Evolutionary conservation across 2,329 filamentous ascomycete species (phyloP), one percentile per base, ranked within the genome.

Genomic region (Byssochlamys sp.): DNA sequence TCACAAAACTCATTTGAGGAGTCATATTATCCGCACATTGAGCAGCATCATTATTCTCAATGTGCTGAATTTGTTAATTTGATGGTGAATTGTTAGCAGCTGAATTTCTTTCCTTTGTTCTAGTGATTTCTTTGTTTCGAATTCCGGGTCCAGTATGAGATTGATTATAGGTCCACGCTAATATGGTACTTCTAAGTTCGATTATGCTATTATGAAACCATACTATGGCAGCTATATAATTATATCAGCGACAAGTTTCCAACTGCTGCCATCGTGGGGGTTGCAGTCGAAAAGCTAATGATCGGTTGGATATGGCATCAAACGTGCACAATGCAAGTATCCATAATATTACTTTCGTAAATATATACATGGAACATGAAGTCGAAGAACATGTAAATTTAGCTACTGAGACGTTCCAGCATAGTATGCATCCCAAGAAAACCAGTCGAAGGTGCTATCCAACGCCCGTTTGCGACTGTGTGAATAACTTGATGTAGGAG

Each of bases 371-470:
- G 31, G 14, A 12, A 33, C 10, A 33, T 33, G 14, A 12, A 33
- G 14, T 12, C 10, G 31, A 33, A 33, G 3, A 33, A 12, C 10
- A 33, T 33, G 14, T 33, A 31, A 39, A 6, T n/a, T 54, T 45
- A 45, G 7, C 26, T 48, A 19, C 3, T 55, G 53, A 39, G 39
- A 45, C n/a, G 5, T 55, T 19, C 33, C 53, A 11, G 33, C 33
- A 14, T 55, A 55, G 25, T 55, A 55, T 14, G 53, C 29, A 39
- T 55, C 53, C 35, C 24, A 55, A 4, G 33, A 55, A 27, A 55
- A 55, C 53, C 53, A 55, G 35, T 55, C 33, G 28, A 55, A 55
- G 10, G 48, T 39, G 48, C 35, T 45, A 27, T 55, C 53, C 26
- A 55, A 49, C 5, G 33, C 48, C 4, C 28, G 29, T n/a, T 45